Conservation (phyloP, 1,284 basidiomycete species). For the Microbotryum saponariae region DNA sequence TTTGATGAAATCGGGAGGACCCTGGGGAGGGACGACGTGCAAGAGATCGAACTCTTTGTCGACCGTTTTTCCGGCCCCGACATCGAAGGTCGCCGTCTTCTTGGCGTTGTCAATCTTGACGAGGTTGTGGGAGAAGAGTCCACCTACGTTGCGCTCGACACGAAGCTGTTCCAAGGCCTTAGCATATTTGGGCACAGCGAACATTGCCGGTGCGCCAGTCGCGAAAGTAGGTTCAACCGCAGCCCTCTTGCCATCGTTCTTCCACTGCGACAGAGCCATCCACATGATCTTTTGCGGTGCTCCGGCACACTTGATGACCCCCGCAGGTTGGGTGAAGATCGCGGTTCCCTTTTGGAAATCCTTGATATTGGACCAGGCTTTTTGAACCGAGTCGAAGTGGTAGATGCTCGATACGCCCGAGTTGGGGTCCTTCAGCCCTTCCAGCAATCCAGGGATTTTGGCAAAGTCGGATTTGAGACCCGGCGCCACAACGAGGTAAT, state of each 20-base stretch:
- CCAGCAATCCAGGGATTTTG: constrained; percentile 65
- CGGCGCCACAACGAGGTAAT: constrained; percentile 77
- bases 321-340: constrained; percentile 93
- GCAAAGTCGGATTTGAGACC: constrained; percentile 73
- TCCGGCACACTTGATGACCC: constrained; percentile 90
- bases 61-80: constrained; percentile 50
- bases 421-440: constrained; percentile 65
- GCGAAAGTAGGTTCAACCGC: constrained; percentile 71
- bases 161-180: constrained; percentile 74
- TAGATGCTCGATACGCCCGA: constrained; percentile 93
- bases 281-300: constrained; percentile 68
- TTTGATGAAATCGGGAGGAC: constrained; percentile 75
- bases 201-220: constrained; percentile 85
- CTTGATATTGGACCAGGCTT: constrained; percentile 73
- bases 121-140: constrained; percentile 76
- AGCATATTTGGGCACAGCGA: constrained; percentile 78
- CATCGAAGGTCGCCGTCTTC: constrained; percentile 76
- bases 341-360: constrained; percentile 68
- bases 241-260: constrained; percentile 39
- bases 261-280: constrained; percentile 57
- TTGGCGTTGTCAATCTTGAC: constrained; percentile 60
- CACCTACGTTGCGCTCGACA: constrained; percentile 68
- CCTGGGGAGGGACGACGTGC: constrained; percentile 87
- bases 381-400: constrained; percentile 77
- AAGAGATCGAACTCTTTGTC: constrained; percentile 54